Base-by-base conservation (phyloP, 2,329 filamentous ascomycete species). In the Scytalidium sp. region DNA sequence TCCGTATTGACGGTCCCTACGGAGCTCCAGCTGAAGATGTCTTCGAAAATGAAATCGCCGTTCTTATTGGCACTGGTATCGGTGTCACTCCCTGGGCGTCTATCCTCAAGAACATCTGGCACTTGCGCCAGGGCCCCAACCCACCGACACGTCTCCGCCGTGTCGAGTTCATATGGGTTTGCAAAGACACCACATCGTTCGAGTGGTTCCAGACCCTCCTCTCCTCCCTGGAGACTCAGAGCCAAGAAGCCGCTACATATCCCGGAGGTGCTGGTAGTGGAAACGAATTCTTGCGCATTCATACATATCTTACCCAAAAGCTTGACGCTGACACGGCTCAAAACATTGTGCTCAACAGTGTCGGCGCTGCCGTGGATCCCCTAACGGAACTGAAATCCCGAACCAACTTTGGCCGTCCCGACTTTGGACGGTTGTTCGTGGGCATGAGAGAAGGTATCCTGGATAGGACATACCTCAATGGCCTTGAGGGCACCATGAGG, bases 101-200 rank as follows among this genome's bases (percentile, higher is more conserved):
- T 2, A 93, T 94, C 58, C 77, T 94, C 57, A 99, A 99, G 75
- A 97, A 96, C 69, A 97, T 99, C 71, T 99, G 92, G 90, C 93
- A 99, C 69, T 79, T 96, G 63, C 90, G 94, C 55, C 87, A 94
- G 56, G 83, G 86, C 15, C 92, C 93, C 7, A 94, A 97, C 74
- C 90, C 92, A 20, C 92, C 93, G 1, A 84, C 83, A 45, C 89
- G 93, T 64, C 85, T 99, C 43, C 88, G 91, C 52, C 87, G 94
- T 68, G 93, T 99, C 25, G 94, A 99, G 69, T 99, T 99, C 71
- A 95, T 99, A 75, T 99, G 94, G 94, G 87, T 97, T 46, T 97
- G 93, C 80, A 94, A 89, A 69, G 92, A 97, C 64, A 96, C 92
- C 0, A 88, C 83, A 27, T 96, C 92, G 0, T 99, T 99, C 64